phyloP scores from a whole-genome alignment of 257 asterid species.

The Oldenlandia corymbosa region DNA sequence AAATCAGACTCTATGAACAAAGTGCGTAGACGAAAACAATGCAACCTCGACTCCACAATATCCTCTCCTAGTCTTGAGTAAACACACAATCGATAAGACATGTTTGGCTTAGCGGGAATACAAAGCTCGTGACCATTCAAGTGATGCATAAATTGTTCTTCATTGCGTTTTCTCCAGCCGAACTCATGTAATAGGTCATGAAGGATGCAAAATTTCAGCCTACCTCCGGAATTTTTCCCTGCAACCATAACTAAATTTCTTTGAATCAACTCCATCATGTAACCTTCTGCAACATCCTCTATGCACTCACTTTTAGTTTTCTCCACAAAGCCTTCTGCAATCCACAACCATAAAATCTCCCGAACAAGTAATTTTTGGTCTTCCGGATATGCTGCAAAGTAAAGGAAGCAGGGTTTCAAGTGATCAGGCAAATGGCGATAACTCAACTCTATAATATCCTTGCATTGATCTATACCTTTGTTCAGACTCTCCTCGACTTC shows the following conservation, averaged over 20 bases:
- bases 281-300: constrained; percentile 1
- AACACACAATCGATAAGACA: not conserved
- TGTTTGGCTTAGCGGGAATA: not conserved
- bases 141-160: not conserved
- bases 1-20: too few relatives aligned
- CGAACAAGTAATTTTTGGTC: not conserved
- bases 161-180: not conserved
- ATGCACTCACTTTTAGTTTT: not conserved
- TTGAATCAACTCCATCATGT: not conserved
- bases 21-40: constrained; percentile 4
- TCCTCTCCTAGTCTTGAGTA: not conserved
- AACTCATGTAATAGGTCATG: not conserved
- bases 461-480: not conserved
- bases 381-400: constrained; percentile 1
- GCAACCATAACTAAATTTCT: not conserved
- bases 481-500: not conserved
- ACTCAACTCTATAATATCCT: not conserved
- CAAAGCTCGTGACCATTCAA: not conserved
- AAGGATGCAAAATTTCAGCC: not conserved
- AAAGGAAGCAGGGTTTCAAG: constrained; percentile 2
- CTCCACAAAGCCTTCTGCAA: constrained; percentile 2
- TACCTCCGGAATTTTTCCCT: not conserved
- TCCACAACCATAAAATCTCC: not conserved
- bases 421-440: not conserved
- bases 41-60: not conserved